Base-by-base conservation (phyloP, 805 yeast genomes). In the Helenozyma baotianmanensis region DNA sequence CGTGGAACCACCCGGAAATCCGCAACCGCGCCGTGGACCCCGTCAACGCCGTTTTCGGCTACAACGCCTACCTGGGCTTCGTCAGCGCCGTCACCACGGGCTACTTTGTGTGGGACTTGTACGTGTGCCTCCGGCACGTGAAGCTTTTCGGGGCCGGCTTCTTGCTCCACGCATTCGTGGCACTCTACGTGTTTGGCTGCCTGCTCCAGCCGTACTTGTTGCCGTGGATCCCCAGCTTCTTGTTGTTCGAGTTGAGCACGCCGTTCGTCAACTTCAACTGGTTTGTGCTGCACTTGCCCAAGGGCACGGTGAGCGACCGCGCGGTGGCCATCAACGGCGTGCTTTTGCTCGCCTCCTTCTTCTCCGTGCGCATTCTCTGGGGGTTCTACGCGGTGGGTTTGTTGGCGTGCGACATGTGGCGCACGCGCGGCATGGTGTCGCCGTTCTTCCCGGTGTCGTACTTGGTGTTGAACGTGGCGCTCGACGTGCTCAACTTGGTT, bases 231-330 rank as follows among this genome's bases (percentile, higher is more conserved):
- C 90, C 95, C 1, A 77, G 80, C 14, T 92, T 89, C 55, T 68
- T 92, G 48, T 55, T 84, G 30, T 92, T 83, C 58, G 98, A 92
- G 61, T 71, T 84, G 25, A 82, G 95, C 29, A 85, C 97, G 2
- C 97, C 97, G 7, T 92, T 92, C 60, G 96, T 92, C 41, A 94
- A 92, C 59, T 56, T 85, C 53, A 86, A 92, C 58, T 92, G 97
- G 96, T 89, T 82, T 58, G 79, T 87, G 21, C 72, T 82, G 21
- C 80, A 84, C 48, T 65, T 88, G 12, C 92, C 95, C 1, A 69
- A 69, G 1, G 84, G 82, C 3, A 58, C 76, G 3, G 68, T 86
- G 32, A 78, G 83, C 25, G 67, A 66, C 15, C 66, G 51, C 42
- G 35, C 76, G 9, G 73, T 78, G 32, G 52, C 74, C 11, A 47